Evolutionary conservation across 2,329 filamentous ascomycete genomes (phyloP).

Genomic region (Eutypella sp.): DNA sequence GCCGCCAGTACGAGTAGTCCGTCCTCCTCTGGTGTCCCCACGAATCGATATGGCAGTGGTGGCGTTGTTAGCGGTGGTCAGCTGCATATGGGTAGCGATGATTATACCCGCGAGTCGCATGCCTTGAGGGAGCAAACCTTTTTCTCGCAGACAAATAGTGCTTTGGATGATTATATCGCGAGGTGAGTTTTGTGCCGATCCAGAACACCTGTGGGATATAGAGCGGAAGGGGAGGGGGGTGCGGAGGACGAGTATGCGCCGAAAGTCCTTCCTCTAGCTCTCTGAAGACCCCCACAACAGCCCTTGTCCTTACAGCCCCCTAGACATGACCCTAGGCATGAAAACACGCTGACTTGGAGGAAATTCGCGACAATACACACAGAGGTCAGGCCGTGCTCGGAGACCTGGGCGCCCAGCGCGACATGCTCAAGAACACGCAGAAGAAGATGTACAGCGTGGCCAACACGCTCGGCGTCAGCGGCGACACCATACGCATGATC

Average conservation of each 20-base stretch:
- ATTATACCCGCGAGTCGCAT: slow-evolving; percentile 70
- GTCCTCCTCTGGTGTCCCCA: slow-evolving; percentile 32
- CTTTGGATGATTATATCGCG: slow-evolving; percentile 91
- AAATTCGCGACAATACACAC: background rate
- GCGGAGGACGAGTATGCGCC: too few relatives aligned
- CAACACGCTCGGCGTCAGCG: slow-evolving; percentile 87
- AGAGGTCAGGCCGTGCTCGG: slow-evolving; percentile 78
- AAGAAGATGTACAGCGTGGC: slow-evolving; percentile 85
- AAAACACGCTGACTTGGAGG: background rate
- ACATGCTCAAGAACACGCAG: slow-evolving; percentile 94
- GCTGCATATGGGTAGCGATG: slow-evolving; percentile 47
- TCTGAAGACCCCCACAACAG: too few relatives aligned
- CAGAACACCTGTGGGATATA: too few relatives aligned
- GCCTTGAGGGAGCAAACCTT: slow-evolving; percentile 87
- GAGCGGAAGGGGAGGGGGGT: too few relatives aligned
- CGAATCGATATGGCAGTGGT: slow-evolving; percentile 36
- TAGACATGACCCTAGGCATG: background rate
- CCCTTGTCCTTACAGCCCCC: too few relatives aligned
- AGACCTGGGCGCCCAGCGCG: slow-evolving; percentile 82
- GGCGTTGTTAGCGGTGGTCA: slow-evolving; percentile 27
- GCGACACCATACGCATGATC: slow-evolving; percentile 96
- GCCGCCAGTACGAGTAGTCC: slow-evolving; percentile 19
- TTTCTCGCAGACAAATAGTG: slow-evolving; percentile 72
- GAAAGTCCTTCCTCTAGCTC: too few relatives aligned
- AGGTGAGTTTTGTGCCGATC: too few relatives aligned